These are phyloP conservation scores for Akanthomyces dipterigenus DNA, from an alignment of 2,329 filamentous ascomycete genomes.

Conservation along the genomic window DNA sequence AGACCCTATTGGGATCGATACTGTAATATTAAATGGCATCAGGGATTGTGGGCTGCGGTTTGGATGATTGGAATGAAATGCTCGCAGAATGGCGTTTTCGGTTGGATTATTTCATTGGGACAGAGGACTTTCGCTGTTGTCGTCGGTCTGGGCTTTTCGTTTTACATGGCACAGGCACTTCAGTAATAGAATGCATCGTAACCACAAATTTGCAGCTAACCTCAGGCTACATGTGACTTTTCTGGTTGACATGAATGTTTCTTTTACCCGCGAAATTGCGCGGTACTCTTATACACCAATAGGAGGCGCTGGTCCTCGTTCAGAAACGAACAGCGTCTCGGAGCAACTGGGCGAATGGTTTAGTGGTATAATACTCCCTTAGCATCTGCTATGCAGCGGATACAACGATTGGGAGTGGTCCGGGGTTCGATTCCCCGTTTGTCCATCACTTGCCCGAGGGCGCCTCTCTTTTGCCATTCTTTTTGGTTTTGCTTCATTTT, in stretches of 20 bases:
- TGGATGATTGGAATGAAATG: neutral
- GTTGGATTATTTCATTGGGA: neutral
- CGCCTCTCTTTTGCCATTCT: neutral
- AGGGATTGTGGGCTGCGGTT: neutral
- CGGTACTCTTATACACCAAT: neutral
- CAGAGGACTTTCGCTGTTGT: neutral
- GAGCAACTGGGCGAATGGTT: constrained; percentile 10
- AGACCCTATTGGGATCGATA: constrained; percentile 16
- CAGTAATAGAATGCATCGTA: neutral
- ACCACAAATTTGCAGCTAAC: neutral
- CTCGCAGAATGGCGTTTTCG: constrained; percentile 7
- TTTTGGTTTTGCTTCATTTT: neutral
- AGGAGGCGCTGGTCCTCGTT: constrained; percentile 15
- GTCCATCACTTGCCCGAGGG: constrained; percentile 3
- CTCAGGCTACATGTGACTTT: neutral
- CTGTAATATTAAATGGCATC: neutral
- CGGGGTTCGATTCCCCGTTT: constrained; percentile 16
- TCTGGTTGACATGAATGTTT: neutral
- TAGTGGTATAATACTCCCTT: constrained; percentile 14
- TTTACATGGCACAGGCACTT: neutral
- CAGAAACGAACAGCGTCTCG: constrained; percentile 20
- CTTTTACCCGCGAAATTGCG: too few relatives aligned
- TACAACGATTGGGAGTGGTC: constrained; percentile 14
- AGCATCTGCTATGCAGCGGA: neutral
- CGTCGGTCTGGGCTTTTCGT: neutral